Conservation (phyloP, 2,329 filamentous ascomycete species). For the Cercospora canescens region DNA sequence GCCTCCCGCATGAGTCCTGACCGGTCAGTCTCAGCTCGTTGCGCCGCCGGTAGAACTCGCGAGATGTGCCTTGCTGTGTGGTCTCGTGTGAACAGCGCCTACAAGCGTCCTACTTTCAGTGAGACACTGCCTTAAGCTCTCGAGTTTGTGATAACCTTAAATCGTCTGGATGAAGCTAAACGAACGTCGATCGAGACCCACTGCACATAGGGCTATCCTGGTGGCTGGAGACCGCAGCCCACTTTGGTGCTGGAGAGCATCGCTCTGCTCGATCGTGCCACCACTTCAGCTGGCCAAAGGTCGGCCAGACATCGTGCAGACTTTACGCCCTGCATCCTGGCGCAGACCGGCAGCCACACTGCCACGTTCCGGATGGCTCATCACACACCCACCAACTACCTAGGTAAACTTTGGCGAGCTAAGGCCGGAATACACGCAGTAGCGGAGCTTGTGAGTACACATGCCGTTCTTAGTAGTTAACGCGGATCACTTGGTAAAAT, state of each 20-base stretch:
- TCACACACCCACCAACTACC: not conserved
- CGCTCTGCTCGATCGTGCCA: not conserved
- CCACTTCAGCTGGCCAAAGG: not conserved
- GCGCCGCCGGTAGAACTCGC: not conserved
- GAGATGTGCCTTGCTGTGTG: not conserved
- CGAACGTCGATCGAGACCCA: conserved; percentile 1
- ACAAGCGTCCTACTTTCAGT: not conserved
- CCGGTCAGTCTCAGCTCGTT: not conserved
- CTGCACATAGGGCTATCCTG: conserved; percentile 1
- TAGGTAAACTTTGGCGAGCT: not conserved
- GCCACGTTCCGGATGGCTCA: not conserved
- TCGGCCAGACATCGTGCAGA: not conserved
- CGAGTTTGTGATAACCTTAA: not conserved
- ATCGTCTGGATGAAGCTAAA: not conserved
- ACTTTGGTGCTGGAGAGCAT: not conserved
- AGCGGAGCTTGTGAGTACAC: not conserved
- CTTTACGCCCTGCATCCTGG: not conserved
- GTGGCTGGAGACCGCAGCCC: conserved; percentile 1
- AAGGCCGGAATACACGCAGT: not conserved
- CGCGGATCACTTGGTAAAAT: not conserved
- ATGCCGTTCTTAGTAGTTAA: conserved; percentile 1
- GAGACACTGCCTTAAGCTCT: not conserved
- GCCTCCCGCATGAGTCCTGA: not conserved
- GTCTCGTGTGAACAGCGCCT: not conserved
- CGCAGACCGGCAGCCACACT: not conserved